Evolutionary conservation across 192 early-diverging fungal species (phyloP), one percentile per base, ranked within the genome.

Genomic region (Entomortierella parvispora): DNA sequence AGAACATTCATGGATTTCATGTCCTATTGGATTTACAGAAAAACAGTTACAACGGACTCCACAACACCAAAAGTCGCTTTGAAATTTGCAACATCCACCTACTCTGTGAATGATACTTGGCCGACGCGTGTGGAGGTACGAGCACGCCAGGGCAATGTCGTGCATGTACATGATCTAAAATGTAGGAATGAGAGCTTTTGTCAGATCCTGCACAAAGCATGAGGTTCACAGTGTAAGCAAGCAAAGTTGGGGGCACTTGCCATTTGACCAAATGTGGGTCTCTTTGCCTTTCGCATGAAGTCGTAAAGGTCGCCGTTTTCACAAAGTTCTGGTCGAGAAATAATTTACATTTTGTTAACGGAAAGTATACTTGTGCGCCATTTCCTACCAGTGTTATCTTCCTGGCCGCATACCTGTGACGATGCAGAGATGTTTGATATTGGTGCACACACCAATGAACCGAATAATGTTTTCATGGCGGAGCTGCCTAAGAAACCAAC

Each of bases 1-100:
- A 93, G 64, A 33, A 93, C 87, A 62, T 93, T 93, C 90, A 91
- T 91, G 2, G 91, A 93, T 69, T 93, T 93, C 47, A 93, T 80
- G 61, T 93, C 91, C 84, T 87, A 65, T 23, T 28, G 33, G 56
- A 23, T 37, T 23, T 14, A 57, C 45, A 28, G n/a, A 51, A 51
- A 12, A 31, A 6, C 40, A 40, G 6, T 3, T 45, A 6, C 23
- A 43, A 50, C 11, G 65, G 23, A 57, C n/a, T 61, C 26, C 34
- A 25, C 34, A 47, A 1, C 34, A 55, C 14, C 2, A 14, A 55
- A 31, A n/a, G n/a, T n/a, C n/a, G n/a, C n/a, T n/a, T n/a, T 20
- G 20, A 51, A 31, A 3, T 22, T 23, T 43, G 46, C 26, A 42
- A 29, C 0, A 29, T 4, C 5, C 32, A 31, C 81, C 53, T 86